phyloP scores from a whole-genome alignment of 805 yeast species.

The Saccharomycopsis sp. region DNA sequence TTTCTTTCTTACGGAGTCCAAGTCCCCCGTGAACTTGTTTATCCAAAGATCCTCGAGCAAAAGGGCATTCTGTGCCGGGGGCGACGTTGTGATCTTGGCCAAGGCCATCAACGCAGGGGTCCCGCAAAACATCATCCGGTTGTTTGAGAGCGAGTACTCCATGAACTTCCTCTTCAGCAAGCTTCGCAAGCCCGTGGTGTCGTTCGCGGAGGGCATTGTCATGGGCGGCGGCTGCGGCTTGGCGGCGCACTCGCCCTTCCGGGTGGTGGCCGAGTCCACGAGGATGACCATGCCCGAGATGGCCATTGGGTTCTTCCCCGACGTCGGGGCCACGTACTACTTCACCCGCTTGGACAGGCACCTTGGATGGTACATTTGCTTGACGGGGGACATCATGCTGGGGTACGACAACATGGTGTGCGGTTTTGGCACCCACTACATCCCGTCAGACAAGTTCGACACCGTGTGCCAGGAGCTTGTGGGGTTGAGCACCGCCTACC shows the following conservation, averaged over 20 bases:
- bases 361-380: conserved; percentile 75
- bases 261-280: conserved; percentile 84
- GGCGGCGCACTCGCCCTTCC: conserved; percentile 81
- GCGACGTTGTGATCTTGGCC: conserved; percentile 68
- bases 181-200: conserved; percentile 72
- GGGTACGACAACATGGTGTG: conserved; percentile 77
- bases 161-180: conserved; percentile 58
- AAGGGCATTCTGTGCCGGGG: conserved; percentile 74
- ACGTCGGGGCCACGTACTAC: conserved; percentile 90
- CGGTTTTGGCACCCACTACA: conserved; percentile 87
- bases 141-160: conserved; percentile 19
- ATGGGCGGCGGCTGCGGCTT: conserved; percentile 99
- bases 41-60: conserved; percentile 13
- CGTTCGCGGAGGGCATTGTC: conserved; percentile 82
- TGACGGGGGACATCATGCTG: conserved; percentile 70
- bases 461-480: conserved; percentile 57
- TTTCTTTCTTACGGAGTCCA: conserved; percentile 25
- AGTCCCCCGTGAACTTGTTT: conserved; percentile 23
- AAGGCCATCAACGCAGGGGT: conserved; percentile 37
- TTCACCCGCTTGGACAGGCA: conserved; percentile 74
- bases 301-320: conserved; percentile 93
- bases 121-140: conserved; percentile 24
- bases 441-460: conserved; percentile 53
- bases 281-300: conserved; percentile 96
- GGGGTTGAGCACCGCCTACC: conserved; percentile 35